Conservation (phyloP, 805 yeast species). For the Candida glaebosa region DNA sequence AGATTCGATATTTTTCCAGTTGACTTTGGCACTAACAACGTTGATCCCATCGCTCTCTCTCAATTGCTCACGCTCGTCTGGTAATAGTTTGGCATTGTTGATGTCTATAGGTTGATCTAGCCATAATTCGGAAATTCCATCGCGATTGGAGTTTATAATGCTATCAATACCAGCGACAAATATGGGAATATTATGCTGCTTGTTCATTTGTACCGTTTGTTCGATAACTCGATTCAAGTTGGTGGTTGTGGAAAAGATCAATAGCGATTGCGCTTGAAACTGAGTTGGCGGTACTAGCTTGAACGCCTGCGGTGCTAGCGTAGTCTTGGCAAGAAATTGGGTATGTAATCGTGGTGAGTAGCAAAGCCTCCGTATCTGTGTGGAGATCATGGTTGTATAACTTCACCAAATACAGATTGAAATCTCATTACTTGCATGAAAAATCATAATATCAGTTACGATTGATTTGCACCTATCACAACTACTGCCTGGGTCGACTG, state of each 20-base stretch:
- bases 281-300: conserved; percentile 8
- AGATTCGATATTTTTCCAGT: conserved; percentile 35
- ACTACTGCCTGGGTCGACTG: too few species aligned
- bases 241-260: conserved; percentile 36
- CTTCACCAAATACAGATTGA: too few species aligned
- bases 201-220: conserved; percentile 23
- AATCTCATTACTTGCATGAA: too few species aligned
- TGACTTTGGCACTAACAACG: conserved; percentile 29
- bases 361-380: not conserved
- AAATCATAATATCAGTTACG: too few species aligned
- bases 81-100: conserved; percentile 15
- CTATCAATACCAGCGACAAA: conserved; percentile 41
- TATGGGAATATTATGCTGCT: conserved; percentile 27
- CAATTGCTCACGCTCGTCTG: conserved; percentile 16
- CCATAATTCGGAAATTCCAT: conserved; percentile 42
- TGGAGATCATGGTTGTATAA: not conserved
- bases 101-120: conserved; percentile 21
- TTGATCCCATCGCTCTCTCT: conserved; percentile 34
- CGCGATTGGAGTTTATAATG: conserved; percentile 25
- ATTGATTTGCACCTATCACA: too few species aligned
- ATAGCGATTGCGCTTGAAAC: conserved; percentile 25
- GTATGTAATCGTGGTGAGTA: not conserved
- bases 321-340: conserved; percentile 7
- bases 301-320: conserved; percentile 13
- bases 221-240: conserved; percentile 28